These are phyloP conservation scores for Penicillium oxalicum DNA, from an alignment of 2,329 filamentous ascomycete genomes.

Conservation along the genomic window DNA sequence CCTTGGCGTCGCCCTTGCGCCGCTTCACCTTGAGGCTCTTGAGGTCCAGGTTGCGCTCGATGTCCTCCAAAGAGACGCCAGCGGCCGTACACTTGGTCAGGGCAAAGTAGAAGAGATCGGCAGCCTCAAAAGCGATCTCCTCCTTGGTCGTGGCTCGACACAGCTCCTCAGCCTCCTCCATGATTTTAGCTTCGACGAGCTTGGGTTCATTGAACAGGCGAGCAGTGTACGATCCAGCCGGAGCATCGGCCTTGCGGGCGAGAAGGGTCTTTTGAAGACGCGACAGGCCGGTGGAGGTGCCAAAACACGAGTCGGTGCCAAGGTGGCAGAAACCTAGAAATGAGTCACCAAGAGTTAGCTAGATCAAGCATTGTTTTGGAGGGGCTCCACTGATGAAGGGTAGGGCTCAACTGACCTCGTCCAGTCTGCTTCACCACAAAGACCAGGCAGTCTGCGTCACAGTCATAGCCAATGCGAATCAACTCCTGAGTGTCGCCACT, in stretches of 20 bases:
- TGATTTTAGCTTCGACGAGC: constrained; percentile 87
- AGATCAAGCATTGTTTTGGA: background rate
- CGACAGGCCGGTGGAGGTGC: constrained; percentile 71
- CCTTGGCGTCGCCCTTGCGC: constrained; percentile 88
- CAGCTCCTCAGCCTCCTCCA: constrained; percentile 95
- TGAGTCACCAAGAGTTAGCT: constrained; percentile 15
- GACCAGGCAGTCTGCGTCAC: constrained; percentile 85
- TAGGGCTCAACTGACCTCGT: constrained; percentile 44
- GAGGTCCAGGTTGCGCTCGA: constrained; percentile 85
- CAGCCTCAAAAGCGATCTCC: constrained; percentile 88
- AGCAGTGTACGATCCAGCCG: constrained; percentile 86
- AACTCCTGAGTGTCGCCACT: constrained; percentile 92
- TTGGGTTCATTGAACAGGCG: constrained; percentile 88
- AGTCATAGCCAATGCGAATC: constrained; percentile 77
- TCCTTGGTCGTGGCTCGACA: constrained; percentile 77
- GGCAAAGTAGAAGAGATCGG: constrained; percentile 93
- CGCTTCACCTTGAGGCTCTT: constrained; percentile 96
- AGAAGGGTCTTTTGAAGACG: constrained; percentile 81
- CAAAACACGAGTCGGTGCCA: constrained; percentile 87
- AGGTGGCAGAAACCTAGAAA: constrained; percentile 77
- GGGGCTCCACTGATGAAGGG: background rate
- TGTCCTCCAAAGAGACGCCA: constrained; percentile 78
- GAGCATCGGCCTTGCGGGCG: constrained; percentile 74
- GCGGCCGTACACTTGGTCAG: constrained; percentile 80
- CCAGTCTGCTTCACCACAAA: constrained; percentile 89